Conservation (phyloP, 1,284 basidiomycete species). For the Sanghuangporus sanghuang region DNA sequence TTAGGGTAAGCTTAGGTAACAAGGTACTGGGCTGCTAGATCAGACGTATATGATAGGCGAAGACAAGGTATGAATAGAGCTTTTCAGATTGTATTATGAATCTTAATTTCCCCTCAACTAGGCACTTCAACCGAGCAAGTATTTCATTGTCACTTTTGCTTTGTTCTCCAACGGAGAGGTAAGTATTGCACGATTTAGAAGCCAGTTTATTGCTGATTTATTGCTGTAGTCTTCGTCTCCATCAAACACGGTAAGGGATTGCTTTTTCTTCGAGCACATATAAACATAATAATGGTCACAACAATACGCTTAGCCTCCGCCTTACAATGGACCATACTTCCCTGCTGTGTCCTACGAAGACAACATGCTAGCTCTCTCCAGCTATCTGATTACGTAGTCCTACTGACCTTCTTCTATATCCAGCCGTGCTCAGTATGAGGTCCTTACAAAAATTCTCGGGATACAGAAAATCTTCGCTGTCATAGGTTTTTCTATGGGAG, state of each 20-base stretch:
- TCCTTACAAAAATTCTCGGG: constrained; percentile 26
- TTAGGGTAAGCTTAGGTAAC: neutral
- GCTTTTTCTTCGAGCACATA: neutral
- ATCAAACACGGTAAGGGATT: constrained; percentile 25
- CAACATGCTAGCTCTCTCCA: constrained; percentile 21
- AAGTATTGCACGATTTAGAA: neutral
- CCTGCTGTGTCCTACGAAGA: constrained; percentile 29
- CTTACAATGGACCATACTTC: constrained; percentile 31
- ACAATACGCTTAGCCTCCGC: constrained; percentile 22
- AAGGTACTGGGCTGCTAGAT: constrained; percentile 17
- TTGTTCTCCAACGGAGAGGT: constrained; percentile 24
- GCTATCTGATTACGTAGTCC: neutral
- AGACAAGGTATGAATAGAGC: constrained; percentile 13
- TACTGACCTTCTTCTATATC: neutral
- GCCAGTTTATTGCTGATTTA: neutral
- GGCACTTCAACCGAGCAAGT: constrained; percentile 20
- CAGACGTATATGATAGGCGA: constrained; percentile 23
- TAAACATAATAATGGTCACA: neutral
- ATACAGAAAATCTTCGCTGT: constrained; percentile 25
- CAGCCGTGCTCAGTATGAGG: constrained; percentile 25
- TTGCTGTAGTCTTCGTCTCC: constrained; percentile 27
- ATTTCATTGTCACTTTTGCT: constrained; percentile 22
- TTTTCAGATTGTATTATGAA: neutral
- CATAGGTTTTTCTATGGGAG: constrained; percentile 30
- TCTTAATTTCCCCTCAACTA: neutral